Percentiles rank a stretch among this genome's conserved stretches.
Evolutionary conservation across 2,329 filamentous ascomycete species (phyloP).

Genomic region (Stemphylium beticola): DNA sequence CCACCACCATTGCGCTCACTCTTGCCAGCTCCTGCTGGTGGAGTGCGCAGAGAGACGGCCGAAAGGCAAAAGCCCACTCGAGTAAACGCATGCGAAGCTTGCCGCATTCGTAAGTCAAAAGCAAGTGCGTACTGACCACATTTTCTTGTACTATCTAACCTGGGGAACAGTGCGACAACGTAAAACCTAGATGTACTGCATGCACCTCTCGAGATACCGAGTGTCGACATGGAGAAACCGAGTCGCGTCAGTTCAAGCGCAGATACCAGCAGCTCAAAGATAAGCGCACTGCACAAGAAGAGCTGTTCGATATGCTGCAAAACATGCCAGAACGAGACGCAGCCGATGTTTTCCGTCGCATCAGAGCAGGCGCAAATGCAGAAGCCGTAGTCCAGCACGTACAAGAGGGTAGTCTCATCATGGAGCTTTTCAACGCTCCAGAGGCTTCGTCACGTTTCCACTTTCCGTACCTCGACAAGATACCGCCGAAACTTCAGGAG

Average conservation of each 20-base stretch:
- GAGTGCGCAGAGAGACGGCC: not conserved
- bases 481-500: slow-evolving; percentile 11
- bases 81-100: slow-evolving; percentile 10
- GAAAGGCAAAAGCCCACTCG: not conserved
- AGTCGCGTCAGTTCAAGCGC: slow-evolving; percentile 12
- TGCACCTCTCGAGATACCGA: slow-evolving; percentile 9
- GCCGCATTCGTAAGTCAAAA: slow-evolving; percentile 18
- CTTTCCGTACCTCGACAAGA: slow-evolving; percentile 17
- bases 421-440: slow-evolving; percentile 18
- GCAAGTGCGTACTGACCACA: not conserved
- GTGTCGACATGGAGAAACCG: slow-evolving; percentile 12
- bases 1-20: slow-evolving; percentile 8
- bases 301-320: slow-evolving; percentile 17
- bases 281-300: slow-evolving; percentile 14
- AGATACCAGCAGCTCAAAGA: slow-evolving; percentile 11
- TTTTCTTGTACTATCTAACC: not conserved
- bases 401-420: slow-evolving; percentile 14
- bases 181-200: slow-evolving; percentile 11
- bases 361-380: slow-evolving; percentile 21
- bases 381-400: slow-evolving; percentile 18
- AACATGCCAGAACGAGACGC: slow-evolving; percentile 18
- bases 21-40: slow-evolving; percentile 7
- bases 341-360: slow-evolving; percentile 15
- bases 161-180: slow-evolving; percentile 13
- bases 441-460: slow-evolving; percentile 21